Percentiles rank a stretch among this genome's conserved stretches.
These are phyloP conservation scores for Diaporthe sp. DNA, from an alignment of 2,329 filamentous ascomycete genomes.

Conservation along the genomic window DNA sequence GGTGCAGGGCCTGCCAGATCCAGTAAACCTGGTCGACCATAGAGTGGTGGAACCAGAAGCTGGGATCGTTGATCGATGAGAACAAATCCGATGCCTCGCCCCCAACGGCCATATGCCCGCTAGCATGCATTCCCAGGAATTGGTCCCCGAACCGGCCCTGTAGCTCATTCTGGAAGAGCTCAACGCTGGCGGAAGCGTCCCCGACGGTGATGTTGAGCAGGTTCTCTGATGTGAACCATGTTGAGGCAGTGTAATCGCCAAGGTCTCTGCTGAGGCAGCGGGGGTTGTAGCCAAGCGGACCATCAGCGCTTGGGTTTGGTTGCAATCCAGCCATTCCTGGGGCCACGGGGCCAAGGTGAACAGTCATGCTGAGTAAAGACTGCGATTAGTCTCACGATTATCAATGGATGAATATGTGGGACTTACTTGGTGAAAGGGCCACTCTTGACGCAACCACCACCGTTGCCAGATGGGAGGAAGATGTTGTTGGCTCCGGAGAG, in stretches of 20 bases:
- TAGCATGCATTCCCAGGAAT: conserved; percentile 42
- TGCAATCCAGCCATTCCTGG: not conserved
- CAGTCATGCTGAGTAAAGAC: conserved; percentile 22
- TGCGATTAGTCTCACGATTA: not conserved
- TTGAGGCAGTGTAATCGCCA: conserved; percentile 39
- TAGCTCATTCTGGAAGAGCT: conserved; percentile 48
- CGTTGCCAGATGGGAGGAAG: conserved; percentile 25
- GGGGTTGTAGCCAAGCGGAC: conserved; percentile 44
- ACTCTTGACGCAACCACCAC: conserved; percentile 31
- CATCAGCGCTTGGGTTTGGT: conserved; percentile 1
- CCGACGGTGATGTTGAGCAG: conserved; percentile 46
- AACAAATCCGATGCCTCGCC: conserved; percentile 25
- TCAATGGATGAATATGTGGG: too few species aligned
- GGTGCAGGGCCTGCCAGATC: conserved; percentile 47
- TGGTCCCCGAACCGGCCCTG: conserved; percentile 49
- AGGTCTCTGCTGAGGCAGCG: conserved; percentile 46
- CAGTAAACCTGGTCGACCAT: conserved; percentile 48
- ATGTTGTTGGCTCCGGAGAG: not conserved
- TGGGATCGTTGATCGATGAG: conserved; percentile 46
- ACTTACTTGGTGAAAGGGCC: conserved; percentile 34
- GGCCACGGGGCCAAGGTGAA: conserved; percentile 11
- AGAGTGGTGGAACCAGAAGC: conserved; percentile 52
- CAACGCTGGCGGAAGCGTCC: conserved; percentile 40
- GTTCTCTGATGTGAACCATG: conserved; percentile 44
- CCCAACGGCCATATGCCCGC: conserved; percentile 29